These are phyloP conservation scores for Teratosphaeria nubilosa DNA, from an alignment of 2,329 filamentous ascomycete species.

Conservation along the genomic window DNA sequence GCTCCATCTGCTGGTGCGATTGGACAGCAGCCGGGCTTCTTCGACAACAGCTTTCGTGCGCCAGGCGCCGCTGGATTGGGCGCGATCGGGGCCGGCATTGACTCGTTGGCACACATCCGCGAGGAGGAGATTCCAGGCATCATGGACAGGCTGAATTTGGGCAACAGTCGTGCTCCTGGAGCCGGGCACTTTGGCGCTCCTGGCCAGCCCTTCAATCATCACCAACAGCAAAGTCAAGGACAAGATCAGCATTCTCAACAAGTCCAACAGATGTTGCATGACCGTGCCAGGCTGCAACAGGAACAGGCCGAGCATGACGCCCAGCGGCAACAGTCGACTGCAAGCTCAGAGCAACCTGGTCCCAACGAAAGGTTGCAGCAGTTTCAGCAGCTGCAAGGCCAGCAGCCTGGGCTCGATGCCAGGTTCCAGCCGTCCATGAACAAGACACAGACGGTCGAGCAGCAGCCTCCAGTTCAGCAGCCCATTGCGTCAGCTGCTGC, in stretches of 20 bases:
- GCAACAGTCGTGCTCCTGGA: constrained; percentile 25
- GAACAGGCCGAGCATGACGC: constrained; percentile 50
- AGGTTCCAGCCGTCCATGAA: constrained; percentile 11
- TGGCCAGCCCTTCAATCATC: constrained; percentile 35
- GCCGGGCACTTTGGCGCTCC: constrained; percentile 33
- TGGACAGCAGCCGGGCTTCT: constrained; percentile 50
- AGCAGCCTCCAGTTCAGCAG: constrained; percentile 13
- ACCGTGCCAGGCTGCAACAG: constrained; percentile 49
- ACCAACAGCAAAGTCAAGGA: constrained; percentile 27
- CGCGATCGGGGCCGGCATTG: constrained; percentile 35
- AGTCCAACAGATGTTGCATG: constrained; percentile 50
- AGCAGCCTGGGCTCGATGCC: constrained; percentile 10
- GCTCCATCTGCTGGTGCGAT: constrained; percentile 19
- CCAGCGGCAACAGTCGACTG: constrained; percentile 30
- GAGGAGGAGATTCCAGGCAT: constrained; percentile 61
- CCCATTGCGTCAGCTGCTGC: constrained; percentile 11
- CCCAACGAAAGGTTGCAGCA: constrained; percentile 63
- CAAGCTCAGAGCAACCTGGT: constrained; percentile 34
- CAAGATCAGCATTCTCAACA: constrained; percentile 17
- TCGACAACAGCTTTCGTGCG: constrained; percentile 49
- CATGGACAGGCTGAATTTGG: constrained; percentile 55
- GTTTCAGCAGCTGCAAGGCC: constrained; percentile 65
- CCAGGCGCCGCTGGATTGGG: constrained; percentile 30
- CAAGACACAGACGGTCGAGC: constrained; percentile 5
- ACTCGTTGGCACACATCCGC: constrained; percentile 38